phyloP scores from a whole-genome alignment of 2,329 filamentous ascomycete species.

The Taxawa tesnikishii region DNA sequence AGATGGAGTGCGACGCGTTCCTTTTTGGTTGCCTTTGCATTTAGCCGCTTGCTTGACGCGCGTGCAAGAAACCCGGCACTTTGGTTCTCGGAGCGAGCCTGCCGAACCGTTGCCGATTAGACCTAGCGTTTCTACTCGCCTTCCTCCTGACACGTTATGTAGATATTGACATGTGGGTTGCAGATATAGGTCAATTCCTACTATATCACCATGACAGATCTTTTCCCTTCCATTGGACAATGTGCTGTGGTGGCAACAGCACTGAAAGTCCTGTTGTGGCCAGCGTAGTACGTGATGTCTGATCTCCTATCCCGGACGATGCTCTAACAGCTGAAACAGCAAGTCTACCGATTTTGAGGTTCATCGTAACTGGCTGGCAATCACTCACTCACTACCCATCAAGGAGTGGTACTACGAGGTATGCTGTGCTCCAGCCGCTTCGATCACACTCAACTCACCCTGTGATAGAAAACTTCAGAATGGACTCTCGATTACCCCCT shows the following conservation, averaged over 20 bases:
- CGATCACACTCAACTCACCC: conserved; percentile 8
- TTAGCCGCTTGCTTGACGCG: too few relatives aligned
- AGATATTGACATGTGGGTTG: too few relatives aligned
- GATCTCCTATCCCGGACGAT: conserved; percentile 6
- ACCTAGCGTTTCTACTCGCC: too few relatives aligned
- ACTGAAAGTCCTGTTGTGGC: conserved; percentile 84
- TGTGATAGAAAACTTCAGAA: conserved; percentile 69
- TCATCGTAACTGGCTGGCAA: conserved; percentile 95
- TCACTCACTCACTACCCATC: conserved; percentile 78
- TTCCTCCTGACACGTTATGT: too few relatives aligned
- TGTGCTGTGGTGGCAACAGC: conserved; percentile 76
- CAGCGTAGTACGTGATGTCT: conserved; percentile 64
- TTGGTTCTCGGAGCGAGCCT: too few relatives aligned
- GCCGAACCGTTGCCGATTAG: too few relatives aligned
- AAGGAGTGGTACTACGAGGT: conserved; percentile 91
- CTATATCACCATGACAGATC: conserved; percentile 56
- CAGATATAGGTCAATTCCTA: too few relatives aligned
- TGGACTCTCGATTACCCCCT: conserved; percentile 99
- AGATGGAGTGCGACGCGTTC: too few relatives aligned
- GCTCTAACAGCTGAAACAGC: conserved; percentile 37
- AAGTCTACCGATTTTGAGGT: conserved; percentile 99
- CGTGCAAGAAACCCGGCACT: too few relatives aligned
- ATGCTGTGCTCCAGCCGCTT: conserved; percentile 8
- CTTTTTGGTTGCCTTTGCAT: too few relatives aligned
- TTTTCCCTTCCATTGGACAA: conserved; percentile 79